Conservation (phyloP, 2,329 filamentous ascomycete species). For the Colletotrichum brevisporum region DNA sequence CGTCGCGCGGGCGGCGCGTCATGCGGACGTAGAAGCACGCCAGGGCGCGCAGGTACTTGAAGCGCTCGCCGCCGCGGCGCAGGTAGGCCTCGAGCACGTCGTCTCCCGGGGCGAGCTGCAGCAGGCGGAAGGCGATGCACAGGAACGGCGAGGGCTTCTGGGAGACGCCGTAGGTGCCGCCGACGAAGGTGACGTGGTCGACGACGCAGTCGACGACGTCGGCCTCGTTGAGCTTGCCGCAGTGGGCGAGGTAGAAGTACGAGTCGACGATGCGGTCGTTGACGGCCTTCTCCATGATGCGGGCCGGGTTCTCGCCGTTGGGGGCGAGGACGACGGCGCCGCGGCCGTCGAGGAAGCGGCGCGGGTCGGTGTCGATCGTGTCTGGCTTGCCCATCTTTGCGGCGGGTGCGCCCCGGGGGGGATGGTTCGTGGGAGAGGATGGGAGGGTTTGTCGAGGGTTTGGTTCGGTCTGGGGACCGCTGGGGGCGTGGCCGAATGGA, state of each 20-base stretch:
- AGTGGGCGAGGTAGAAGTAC: slow-evolving; percentile 99
- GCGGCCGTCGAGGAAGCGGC: slow-evolving; percentile 88
- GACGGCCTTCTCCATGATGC: slow-evolving; percentile 94
- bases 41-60: slow-evolving; percentile 90
- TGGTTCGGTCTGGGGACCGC: background rate
- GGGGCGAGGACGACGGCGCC: slow-evolving; percentile 85
- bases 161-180: slow-evolving; percentile 86
- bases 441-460: slow-evolving; percentile 38
- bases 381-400: slow-evolving; percentile 56
- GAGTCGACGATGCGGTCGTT: slow-evolving; percentile 95
- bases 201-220: slow-evolving; percentile 90
- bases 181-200: slow-evolving; percentile 84
- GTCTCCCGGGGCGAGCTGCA: slow-evolving; percentile 87
- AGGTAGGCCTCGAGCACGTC: slow-evolving; percentile 87
- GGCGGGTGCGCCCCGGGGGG: slow-evolving; percentile 18
- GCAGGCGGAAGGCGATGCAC: slow-evolving; percentile 93
- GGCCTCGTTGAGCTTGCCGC: slow-evolving; percentile 91
- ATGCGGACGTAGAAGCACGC: slow-evolving; percentile 95
- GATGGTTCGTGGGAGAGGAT: slow-evolving; percentile 10
- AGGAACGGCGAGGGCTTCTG: slow-evolving; percentile 94
- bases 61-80: slow-evolving; percentile 79
- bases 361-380: slow-evolving; percentile 83
- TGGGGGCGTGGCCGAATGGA: slow-evolving; percentile 4
- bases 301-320: slow-evolving; percentile 93
- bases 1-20: slow-evolving; percentile 84